These are phyloP conservation scores for Favolaschia claudopus DNA, from an alignment of 768 basidiomycete species.

Conservation along the genomic window DNA sequence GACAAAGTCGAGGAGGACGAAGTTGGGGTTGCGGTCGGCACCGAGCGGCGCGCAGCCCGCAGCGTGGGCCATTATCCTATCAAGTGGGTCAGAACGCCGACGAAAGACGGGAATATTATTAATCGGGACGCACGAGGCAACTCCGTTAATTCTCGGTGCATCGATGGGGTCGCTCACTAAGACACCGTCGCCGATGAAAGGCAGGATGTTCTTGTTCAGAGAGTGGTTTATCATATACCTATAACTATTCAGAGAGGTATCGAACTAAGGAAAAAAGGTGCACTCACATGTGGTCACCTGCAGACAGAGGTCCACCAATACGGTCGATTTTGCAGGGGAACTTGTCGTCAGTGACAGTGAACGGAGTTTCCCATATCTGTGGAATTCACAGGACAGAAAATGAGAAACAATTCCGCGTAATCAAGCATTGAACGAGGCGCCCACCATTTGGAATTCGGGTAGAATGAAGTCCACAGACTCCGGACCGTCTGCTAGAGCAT, in stretches of 20 bases:
- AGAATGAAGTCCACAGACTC: conserved; percentile 44
- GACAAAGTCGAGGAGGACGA: conserved; percentile 58
- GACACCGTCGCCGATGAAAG: conserved; percentile 30
- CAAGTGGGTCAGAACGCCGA: background rate
- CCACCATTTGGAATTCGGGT: conserved; percentile 49
- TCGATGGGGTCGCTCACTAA: conserved; percentile 38
- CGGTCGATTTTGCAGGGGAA: conserved; percentile 53
- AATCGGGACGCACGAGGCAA: conserved; percentile 37
- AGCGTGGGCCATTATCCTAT: conserved; percentile 47
- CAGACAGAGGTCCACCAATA: conserved; percentile 42
- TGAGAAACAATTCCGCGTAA: too few relatives aligned
- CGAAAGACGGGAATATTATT: background rate
- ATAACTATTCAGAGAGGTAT: too few relatives aligned
- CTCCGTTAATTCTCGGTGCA: conserved; percentile 37
- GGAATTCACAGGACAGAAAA: background rate
- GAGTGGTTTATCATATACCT: conserved; percentile 55
- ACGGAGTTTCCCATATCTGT: conserved; percentile 53
- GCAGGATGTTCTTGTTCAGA: conserved; percentile 45
- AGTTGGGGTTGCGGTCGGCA: conserved; percentile 50
- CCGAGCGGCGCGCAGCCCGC: conserved; percentile 50
- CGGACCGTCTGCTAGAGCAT: conserved; percentile 40
- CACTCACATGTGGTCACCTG: conserved; percentile 46
- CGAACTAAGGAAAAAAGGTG: too few relatives aligned
- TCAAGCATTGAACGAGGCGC: background rate
- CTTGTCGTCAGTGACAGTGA: conserved; percentile 42